Conservation (phyloP, 352 stramenopile species). For the Globisporangium polare region DNA sequence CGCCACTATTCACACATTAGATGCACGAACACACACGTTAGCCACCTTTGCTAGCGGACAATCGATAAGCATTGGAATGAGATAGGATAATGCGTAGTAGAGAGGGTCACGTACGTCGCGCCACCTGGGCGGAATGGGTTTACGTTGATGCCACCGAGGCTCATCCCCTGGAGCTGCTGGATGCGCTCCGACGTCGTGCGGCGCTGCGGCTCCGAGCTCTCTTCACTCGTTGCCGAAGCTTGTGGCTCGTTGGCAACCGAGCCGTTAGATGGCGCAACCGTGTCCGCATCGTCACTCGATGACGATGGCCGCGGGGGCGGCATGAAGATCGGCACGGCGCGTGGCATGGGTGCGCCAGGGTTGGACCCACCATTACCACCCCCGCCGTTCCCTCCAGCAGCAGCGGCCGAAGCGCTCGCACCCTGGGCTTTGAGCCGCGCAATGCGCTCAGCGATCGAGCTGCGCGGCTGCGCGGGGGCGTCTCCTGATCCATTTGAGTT, state of each 20-base stretch:
- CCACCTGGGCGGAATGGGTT: constrained; percentile 69
- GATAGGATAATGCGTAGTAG: neutral
- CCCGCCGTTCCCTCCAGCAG: constrained; percentile 1
- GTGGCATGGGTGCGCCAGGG: constrained; percentile 2
- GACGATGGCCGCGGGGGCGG: constrained; percentile 7
- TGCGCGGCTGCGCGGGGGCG: constrained; percentile 16
- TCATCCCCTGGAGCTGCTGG: constrained; percentile 67
- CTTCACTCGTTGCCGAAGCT: constrained; percentile 9
- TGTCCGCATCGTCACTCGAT: constrained; percentile 12
- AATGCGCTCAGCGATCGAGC: constrained; percentile 76
- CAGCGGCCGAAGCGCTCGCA: constrained; percentile 29
- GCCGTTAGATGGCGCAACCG: neutral
- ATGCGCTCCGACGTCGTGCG: constrained; percentile 53
- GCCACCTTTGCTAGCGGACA: too few species aligned
- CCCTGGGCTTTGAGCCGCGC: constrained; percentile 69
- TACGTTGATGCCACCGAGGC: constrained; percentile 76
- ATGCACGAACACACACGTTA: neutral
- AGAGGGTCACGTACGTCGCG: constrained; percentile 14
- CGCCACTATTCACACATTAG: constrained; percentile 18
- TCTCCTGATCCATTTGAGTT: neutral
- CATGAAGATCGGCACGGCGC: constrained; percentile 17
- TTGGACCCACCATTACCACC: constrained; percentile 1
- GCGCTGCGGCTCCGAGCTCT: constrained; percentile 10
- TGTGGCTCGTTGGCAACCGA: neutral
- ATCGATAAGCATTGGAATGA: too few species aligned